Base-by-base conservation (phyloP, 805 yeast species). In the Candida lessepsii region DNA sequence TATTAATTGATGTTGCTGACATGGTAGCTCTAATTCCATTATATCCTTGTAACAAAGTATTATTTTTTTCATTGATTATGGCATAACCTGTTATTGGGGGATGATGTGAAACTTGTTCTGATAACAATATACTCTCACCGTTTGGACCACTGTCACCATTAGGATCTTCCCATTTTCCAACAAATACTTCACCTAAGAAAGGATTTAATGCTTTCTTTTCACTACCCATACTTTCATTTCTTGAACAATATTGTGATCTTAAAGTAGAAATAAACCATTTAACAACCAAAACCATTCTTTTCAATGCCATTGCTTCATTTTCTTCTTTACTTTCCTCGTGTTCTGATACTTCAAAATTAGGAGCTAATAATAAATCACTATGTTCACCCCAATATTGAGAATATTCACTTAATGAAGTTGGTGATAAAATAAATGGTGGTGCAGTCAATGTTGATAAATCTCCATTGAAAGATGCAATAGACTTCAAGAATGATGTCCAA, bases 181-280 rank as follows among this genome's bases (percentile, higher is more conserved):
- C 85, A 54, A 90, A 93, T 36, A 89, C 71, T 68, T 93, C 99
- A 42, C 99, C 99, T 49, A 93, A 70, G 56, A 93, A 91, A 32
- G 99, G 99, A 60, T 93, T 93, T 60, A 93, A 71, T 7, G 99
- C 98, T 66, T 93, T 93, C 76, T 93, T 93, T 66, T 93, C 99
- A 29, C 87, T 75, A n/a, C 98, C 98, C 76, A 86, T 76, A 39
- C 81, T 75, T 67, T 91, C 97, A 60, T 80, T 86, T 60, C 99
- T 78, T 16, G 95, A 84, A 59, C 96, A 86, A 62, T 91, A 93
- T 67, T 93, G 98, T 18, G 96, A 87, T 60, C 91, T 79, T 51
- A 93, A 73, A 15, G 97, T 89, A 18, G 95, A 83, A 41, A 91
- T 80, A 53, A 89, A 91, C 96, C 97, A 89, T 61, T 74, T 81